Evolutionary conservation across 2,329 filamentous ascomycete species (phyloP).

Genomic region (Hypoxylon sp.): DNA sequence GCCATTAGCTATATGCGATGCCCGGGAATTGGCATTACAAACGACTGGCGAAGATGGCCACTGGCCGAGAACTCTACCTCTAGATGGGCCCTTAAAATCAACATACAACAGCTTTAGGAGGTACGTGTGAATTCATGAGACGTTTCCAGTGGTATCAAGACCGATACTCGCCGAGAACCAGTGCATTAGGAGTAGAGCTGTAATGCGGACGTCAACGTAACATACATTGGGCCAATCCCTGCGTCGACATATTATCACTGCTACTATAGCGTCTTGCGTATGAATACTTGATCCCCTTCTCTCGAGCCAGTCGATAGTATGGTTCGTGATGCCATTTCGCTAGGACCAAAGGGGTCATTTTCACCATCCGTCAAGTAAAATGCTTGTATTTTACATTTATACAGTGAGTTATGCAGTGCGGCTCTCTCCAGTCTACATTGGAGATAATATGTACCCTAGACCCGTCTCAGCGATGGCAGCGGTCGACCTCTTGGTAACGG

Average conservation of each 20-base stretch:
- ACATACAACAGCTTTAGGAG: too few species aligned
- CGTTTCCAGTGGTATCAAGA: neutral
- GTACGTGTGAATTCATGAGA: too few species aligned
- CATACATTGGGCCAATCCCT: neutral
- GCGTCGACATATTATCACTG: neutral
- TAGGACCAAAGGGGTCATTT: neutral
- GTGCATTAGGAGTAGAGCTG: neutral
- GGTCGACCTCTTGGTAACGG: neutral
- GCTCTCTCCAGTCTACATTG: constrained; percentile 10
- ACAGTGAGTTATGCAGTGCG: constrained; percentile 23
- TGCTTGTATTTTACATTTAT: constrained; percentile 33
- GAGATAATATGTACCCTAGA: constrained; percentile 25
- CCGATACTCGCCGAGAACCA: neutral
- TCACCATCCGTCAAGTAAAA: neutral
- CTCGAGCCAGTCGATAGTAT: neutral
- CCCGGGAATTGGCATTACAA: too few species aligned
- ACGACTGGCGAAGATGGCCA: too few species aligned
- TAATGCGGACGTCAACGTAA: neutral
- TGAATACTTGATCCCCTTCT: neutral
- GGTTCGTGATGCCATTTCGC: too few species aligned
- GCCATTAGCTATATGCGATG: too few species aligned
- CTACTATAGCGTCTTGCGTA: neutral
- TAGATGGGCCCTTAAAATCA: neutral
- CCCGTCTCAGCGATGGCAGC: neutral
- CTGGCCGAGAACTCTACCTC: too few species aligned